These are phyloP conservation scores for Recurvomyces mirabilis DNA, from an alignment of 495 filamentous ascomycete species.

Conservation along the genomic window DNA sequence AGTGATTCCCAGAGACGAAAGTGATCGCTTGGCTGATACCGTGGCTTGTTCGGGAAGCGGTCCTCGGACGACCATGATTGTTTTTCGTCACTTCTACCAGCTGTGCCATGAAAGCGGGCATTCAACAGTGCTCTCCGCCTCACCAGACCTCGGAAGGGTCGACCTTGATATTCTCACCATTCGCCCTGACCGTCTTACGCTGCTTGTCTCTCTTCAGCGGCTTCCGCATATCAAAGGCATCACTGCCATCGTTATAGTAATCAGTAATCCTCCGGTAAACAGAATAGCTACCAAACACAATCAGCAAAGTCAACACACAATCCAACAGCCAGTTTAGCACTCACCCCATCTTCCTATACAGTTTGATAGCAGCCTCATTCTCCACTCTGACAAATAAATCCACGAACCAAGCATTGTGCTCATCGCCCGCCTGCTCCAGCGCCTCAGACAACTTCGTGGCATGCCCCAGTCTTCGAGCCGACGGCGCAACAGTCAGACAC, in stretches of 20 bases:
- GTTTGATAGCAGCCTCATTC: slow-evolving; percentile 72
- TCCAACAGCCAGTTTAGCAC: slow-evolving; percentile 18
- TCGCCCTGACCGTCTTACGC: slow-evolving; percentile 61
- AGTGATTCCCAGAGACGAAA: too few species aligned
- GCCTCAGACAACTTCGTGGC: slow-evolving; percentile 67
- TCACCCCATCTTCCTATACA: slow-evolving; percentile 86
- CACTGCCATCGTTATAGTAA: slow-evolving; percentile 88
- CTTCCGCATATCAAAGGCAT: slow-evolving; percentile 96
- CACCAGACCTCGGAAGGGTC: slow-evolving; percentile 76
- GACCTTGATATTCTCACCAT: slow-evolving; percentile 75
- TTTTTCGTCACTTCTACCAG: too few species aligned
- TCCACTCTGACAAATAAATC: slow-evolving; percentile 85
- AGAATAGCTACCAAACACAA: slow-evolving; percentile 40
- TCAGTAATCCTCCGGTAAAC: slow-evolving; percentile 78
- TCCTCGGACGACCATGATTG: too few species aligned
- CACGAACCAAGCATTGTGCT: slow-evolving; percentile 81
- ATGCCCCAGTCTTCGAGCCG: slow-evolving; percentile 72
- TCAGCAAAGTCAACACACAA: neutral
- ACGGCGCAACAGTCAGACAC: slow-evolving; percentile 81
- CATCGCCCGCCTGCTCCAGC: slow-evolving; percentile 69
- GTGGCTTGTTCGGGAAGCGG: too few species aligned
- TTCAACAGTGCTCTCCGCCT: too few species aligned
- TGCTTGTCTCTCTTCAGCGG: slow-evolving; percentile 74
- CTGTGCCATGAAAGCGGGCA: too few species aligned
- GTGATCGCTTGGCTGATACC: too few species aligned